Percentiles rank a stretch among this genome's conserved stretches.
Evolutionary conservation across 805 yeast species (phyloP).

Genomic region (Metschnikowia kunwiensis): DNA sequence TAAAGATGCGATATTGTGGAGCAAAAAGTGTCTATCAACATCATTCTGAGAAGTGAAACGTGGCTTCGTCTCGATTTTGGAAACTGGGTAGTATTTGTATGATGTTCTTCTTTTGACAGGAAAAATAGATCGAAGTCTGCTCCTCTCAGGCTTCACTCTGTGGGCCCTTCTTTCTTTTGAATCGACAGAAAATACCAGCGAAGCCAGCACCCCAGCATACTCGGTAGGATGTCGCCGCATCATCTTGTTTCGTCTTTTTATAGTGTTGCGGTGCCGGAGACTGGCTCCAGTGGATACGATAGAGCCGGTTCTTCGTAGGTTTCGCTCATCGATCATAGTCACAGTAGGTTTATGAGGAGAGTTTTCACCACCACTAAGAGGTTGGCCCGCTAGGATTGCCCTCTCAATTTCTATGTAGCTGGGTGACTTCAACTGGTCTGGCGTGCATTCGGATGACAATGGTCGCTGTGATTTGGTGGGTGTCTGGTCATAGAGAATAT

Average conservation of each 20-base stretch:
- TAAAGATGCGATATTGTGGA: conserved; percentile 21
- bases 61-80: conserved; percentile 18
- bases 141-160: conserved; percentile 1
- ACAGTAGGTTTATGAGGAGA: conserved; percentile 9
- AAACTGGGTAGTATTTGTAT: conserved; percentile 23
- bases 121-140: conserved; percentile 23
- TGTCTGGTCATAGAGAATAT: conserved; percentile 13
- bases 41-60: conserved; percentile 20
- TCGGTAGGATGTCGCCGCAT: conserved; percentile 16
- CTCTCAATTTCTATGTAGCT: conserved; percentile 18
- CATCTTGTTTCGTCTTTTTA: conserved; percentile 30
- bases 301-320: conserved; percentile 25
- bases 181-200: conserved; percentile 12
- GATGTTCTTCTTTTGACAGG: conserved; percentile 37
- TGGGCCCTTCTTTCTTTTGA: conserved; percentile 2
- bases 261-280: conserved; percentile 29
- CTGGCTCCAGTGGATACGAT: conserved; percentile 31
- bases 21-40: conserved; percentile 17
- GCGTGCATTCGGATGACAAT: conserved; percentile 1
- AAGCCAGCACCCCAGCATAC: conserved; percentile 1
- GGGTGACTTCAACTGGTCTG: conserved; percentile 8
- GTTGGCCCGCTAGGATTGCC: conserved; percentile 14
- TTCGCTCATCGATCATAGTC: conserved; percentile 14
- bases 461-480: conserved; percentile 2
- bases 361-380: neutral